A percentile compares a stretch with the other conserved stretches of the same genome.
Evolutionary conservation across 2,329 filamentous ascomycete genomes (phyloP).

Genomic region (Lasiodiplodia theobromae): DNA sequence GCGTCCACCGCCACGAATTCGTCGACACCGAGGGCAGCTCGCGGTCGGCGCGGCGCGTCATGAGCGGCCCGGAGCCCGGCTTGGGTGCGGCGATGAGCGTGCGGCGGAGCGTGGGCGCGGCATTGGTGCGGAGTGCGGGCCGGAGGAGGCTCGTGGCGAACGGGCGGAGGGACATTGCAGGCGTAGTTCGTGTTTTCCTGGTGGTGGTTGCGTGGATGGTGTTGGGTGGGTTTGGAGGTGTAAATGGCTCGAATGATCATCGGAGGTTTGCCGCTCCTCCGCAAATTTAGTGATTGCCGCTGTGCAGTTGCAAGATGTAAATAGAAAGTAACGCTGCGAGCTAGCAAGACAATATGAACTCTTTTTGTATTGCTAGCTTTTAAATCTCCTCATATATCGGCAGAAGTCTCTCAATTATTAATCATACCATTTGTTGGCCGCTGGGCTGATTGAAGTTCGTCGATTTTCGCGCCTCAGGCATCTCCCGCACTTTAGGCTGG

Average conservation of each 20-base stretch:
- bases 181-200: background rate
- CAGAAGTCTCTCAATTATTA: background rate
- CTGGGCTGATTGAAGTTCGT: background rate
- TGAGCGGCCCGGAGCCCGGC: slow-evolving; percentile 29
- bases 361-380: background rate
- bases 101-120: slow-evolving; percentile 4
- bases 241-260: slow-evolving; percentile 11
- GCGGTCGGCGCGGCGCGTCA: slow-evolving; percentile 31
- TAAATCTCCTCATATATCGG: too few relatives aligned
- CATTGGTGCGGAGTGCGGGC: slow-evolving; percentile 3
- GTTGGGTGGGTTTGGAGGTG: background rate
- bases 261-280: slow-evolving; percentile 6
- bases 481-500: background rate
- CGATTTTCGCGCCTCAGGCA: background rate
- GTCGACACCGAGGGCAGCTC: slow-evolving; percentile 27
- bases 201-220: slow-evolving; percentile 6
- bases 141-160: background rate
- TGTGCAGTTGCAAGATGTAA: background rate
- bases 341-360: background rate
- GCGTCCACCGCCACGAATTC: background rate
- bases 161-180: background rate
- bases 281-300: slow-evolving; percentile 17
- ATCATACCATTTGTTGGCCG: background rate
- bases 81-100: slow-evolving; percentile 31
- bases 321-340: background rate